Base-by-base conservation (phyloP, 768 basidiomycete genomes). In the Strobilomyces confusus region DNA sequence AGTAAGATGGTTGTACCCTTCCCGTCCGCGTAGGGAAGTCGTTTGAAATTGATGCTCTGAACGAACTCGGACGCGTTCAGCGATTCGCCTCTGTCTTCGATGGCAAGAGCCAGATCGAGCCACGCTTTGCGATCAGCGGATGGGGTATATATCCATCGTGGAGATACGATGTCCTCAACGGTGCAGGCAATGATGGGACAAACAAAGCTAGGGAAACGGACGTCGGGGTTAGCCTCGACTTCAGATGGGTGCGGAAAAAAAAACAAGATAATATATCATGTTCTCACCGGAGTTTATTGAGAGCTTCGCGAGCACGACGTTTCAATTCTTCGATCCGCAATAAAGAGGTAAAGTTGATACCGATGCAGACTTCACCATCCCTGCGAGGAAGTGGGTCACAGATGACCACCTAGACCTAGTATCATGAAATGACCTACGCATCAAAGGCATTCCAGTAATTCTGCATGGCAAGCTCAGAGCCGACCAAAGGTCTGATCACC, bases 61-160 rank as follows among this genome's bases (percentile, higher is more conserved):
- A 66, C 12, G 13, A 68, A 68, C 29, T 38, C 43, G 20, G 54
- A 23, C 7, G 54, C 2, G 23, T 66, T 33, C n/a, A 66, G 52
- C 26, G 57, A 54, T 8, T 20, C 1, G 14, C 58, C 62, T 37
- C 52, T 55, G 7, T 60, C 50, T 34, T 66, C 54, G 7, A 59
- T 48, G 9, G 30, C 52, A 40, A 68, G 34, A 7, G 61, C 52
- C 20, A 63, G 44, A 40, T 68, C 11, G 33, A 63, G 58, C 66
- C 66, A 66, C 9, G 48, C 51, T 30, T 61, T 36, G 14, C 65
- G 58, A 44, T 61, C 62, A 20, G 52, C 48, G 25, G 55, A 66
- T 15, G 66, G 61, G 20, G 48, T 55, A 33, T 68, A 66, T 13
- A 64, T 43, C 58, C 54, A 63, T 48, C 45, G 52, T 17, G 62